Conservation (phyloP, 139 green algal species). For the Chlorella sorokiniana region DNA sequence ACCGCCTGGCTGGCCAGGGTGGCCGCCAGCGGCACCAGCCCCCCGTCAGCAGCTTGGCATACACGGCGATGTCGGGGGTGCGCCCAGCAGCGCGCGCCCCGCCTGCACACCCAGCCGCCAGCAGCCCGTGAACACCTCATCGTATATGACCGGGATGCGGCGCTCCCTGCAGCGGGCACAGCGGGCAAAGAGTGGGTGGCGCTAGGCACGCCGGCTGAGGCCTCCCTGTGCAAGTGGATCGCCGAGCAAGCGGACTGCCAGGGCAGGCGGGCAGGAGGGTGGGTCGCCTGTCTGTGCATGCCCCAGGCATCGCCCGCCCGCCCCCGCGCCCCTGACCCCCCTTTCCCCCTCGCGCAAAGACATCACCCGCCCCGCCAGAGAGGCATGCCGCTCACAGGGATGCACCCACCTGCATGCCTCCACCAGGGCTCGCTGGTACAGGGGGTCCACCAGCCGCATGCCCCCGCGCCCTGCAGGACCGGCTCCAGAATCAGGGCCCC, state of each 20-base stretch:
- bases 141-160: slow-evolving; percentile 89
- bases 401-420: slow-evolving; percentile 53
- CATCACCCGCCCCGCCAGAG: background rate
- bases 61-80: slow-evolving; percentile 93
- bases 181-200: background rate
- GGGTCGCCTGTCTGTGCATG: no score
- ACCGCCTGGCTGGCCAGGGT: slow-evolving; percentile 83
- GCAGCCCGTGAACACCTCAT: slow-evolving; percentile 95
- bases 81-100: slow-evolving; percentile 69
- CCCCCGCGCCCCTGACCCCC: no score
- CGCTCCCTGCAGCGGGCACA: slow-evolving; percentile 14
- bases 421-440: slow-evolving; percentile 83
- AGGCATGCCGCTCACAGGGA: no score
- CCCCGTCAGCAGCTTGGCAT: slow-evolving; percentile 94
- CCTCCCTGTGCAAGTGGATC: no score
- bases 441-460: slow-evolving; percentile 93
- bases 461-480: slow-evolving; percentile 88
- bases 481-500: slow-evolving; percentile 85
- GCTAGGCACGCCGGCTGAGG: background rate
- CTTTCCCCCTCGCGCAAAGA: no score
- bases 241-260: no score
- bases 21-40: slow-evolving; percentile 82
- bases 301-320: no score
- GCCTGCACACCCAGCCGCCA: slow-evolving; percentile 80
- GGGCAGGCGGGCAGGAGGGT: no score